Evolutionary conservation across 106 monocot genomes (phyloP).

Genomic region (Acorus gramineus): DNA sequence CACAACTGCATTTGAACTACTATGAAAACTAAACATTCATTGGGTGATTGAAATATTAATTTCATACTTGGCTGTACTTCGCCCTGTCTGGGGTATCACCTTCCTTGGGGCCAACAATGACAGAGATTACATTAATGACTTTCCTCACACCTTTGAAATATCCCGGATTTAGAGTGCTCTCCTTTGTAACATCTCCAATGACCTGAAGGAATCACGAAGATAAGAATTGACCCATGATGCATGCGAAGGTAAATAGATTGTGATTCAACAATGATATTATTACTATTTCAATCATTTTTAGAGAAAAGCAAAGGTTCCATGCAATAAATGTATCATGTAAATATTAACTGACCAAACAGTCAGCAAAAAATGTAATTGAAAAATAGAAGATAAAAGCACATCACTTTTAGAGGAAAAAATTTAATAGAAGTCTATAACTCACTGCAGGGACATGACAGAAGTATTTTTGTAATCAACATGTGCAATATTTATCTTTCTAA

Average conservation of each 20-base stretch:
- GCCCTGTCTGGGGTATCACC: slow-evolving; percentile 97
- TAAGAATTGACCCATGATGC: background rate
- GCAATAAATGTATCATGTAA: background rate
- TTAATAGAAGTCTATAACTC: no score
- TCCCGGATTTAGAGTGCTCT: slow-evolving; percentile 48
- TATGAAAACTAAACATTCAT: no score
- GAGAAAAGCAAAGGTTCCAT: background rate
- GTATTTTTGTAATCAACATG: no score
- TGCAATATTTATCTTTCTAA: no score
- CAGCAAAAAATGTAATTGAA: background rate
- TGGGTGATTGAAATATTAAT: background rate
- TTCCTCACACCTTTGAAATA: slow-evolving; percentile 82
- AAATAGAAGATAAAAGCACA: no score
- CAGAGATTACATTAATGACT: slow-evolving; percentile 86
- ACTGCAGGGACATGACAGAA: no score
- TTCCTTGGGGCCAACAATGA: slow-evolving; percentile 97
- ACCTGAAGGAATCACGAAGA: slow-evolving; percentile 36
- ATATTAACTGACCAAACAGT: background rate
- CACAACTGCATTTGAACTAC: no score
- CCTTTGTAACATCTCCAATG: slow-evolving; percentile 84
- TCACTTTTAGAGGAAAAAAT: no score
- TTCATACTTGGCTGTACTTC: slow-evolving; percentile 83
- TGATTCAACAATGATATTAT: no score
- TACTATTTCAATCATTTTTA: background rate
- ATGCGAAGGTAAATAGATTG: no score